phyloP scores from a whole-genome alignment of 352 stramenopile genomes.

The Globisporangium cederbergense region DNA sequence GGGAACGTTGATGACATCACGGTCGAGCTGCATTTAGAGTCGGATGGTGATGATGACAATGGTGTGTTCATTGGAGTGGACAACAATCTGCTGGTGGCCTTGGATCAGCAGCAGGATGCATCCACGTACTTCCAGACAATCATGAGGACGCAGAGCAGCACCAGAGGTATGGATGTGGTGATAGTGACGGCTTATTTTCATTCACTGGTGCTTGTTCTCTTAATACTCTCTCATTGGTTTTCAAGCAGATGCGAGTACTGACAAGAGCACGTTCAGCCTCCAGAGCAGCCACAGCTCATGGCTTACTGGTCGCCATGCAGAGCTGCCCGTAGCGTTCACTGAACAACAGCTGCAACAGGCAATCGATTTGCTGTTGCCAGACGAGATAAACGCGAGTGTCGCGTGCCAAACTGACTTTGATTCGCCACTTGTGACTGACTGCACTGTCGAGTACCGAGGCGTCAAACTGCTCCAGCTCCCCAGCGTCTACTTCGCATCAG shows the following conservation, averaged over 20 bases:
- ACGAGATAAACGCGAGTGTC: not conserved
- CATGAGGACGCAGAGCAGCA: constrained; percentile 1
- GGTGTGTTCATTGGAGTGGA: constrained; percentile 26
- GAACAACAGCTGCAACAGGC: constrained; percentile 4
- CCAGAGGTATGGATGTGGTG: not conserved
- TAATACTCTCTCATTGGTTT: not conserved
- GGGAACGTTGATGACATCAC: constrained; percentile 19
- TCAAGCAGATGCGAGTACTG: not conserved
- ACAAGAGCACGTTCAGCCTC: not conserved
- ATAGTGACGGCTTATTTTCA: not conserved
- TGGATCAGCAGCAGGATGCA: not conserved
- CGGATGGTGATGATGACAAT: constrained; percentile 9
- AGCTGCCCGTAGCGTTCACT: constrained; percentile 5
- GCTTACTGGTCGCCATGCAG: not conserved
- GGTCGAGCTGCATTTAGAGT: constrained; percentile 15
- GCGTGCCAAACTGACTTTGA: constrained; percentile 2
- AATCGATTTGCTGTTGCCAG: not conserved
- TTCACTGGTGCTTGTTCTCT: no score
- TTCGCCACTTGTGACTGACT: not conserved
- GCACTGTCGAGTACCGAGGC: constrained; percentile 8
- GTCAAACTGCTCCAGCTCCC: constrained; percentile 4
- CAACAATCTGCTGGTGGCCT: not conserved
- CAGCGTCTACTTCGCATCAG: not conserved
- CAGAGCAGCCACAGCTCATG: constrained; percentile 14
- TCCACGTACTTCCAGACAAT: constrained; percentile 14